Conservation (phyloP, 495 filamentous ascomycete species). For the Penicillium herquei region DNA sequence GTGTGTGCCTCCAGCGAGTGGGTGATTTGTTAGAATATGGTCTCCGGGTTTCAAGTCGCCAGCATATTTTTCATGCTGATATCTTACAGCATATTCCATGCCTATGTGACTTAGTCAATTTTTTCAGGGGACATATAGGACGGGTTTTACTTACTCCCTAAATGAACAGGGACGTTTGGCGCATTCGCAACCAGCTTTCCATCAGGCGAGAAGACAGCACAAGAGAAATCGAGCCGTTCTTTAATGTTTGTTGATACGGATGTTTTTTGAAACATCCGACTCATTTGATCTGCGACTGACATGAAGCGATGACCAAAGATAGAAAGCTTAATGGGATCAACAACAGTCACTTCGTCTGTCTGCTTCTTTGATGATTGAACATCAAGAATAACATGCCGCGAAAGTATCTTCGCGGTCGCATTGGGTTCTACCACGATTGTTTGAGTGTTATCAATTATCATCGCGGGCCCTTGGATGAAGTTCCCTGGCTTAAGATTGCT, state of each 20-base stretch:
- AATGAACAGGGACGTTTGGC: slow-evolving; percentile 77
- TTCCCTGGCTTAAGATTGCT: slow-evolving; percentile 66
- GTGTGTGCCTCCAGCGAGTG: slow-evolving; percentile 82
- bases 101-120: slow-evolving; percentile 14
- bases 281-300: slow-evolving; percentile 92
- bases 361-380: slow-evolving; percentile 65
- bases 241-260: slow-evolving; percentile 92
- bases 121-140: neutral
- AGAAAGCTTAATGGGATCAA: slow-evolving; percentile 78
- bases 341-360: slow-evolving; percentile 52
- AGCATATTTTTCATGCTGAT: slow-evolving; percentile 81
- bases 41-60: slow-evolving; percentile 83
- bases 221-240: slow-evolving; percentile 87
- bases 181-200: slow-evolving; percentile 82
- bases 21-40: slow-evolving; percentile 90
- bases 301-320: slow-evolving; percentile 93
- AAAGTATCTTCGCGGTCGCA: slow-evolving; percentile 42
- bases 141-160: slow-evolving; percentile 50
- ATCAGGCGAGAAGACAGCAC: slow-evolving; percentile 80
- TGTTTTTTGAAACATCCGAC: slow-evolving; percentile 83
- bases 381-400: slow-evolving; percentile 70
- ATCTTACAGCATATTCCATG: slow-evolving; percentile 55
- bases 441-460: slow-evolving; percentile 89
- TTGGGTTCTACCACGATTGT: slow-evolving; percentile 85
- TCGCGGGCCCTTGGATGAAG: slow-evolving; percentile 74